Evolutionary conservation across 805 yeast species (phyloP), one percentile per base, ranked within the genome.

Genomic region (Candida alai): DNA sequence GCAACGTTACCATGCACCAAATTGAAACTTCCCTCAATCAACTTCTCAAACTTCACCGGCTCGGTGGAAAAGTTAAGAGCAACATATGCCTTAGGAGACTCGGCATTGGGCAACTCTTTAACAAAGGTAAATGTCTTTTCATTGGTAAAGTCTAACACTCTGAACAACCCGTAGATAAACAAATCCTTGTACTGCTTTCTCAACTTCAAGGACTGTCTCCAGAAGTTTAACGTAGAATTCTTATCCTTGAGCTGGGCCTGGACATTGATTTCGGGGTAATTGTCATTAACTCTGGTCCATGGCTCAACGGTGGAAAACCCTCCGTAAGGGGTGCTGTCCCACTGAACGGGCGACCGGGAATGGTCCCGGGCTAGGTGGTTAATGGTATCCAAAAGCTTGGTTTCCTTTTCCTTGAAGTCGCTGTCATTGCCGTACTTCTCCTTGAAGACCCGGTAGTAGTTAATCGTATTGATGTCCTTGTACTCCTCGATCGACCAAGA

Each of bases 261-360:
- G 22, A 65, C 80, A 42, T 75, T 75, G 49, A 74, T 64, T 32
- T 65, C 68, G 43, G 51, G 56, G 54, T 66, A 74, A 48, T 68
- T 68, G 39, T 70, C 75, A 44, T 72, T 72, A 44, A 69, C 67
- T 40, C 62, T 56, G 56, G 68, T 73, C 80, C 80, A 75, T 15
- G 80, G 79, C 41, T 58, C 56, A 30, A 47, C 65, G 7, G 64
- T 55, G 18, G 76, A 58, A 53, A 74, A 74, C 0, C 80, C 80
- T 28, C 62, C 77, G 41, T 66, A 42, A 14, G 45, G 58, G 2
- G 63, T 45, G 34, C 48, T 50, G 40, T 63, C 65, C 80, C 80
- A 74, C 44, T 73, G 79, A 41, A 74, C 70, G 13, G 80, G 80
- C 12, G 77, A 64, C 52, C 80, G 65, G 9, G 75, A 66, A 44